These are phyloP conservation scores for Elsinoe arachidis DNA, from an alignment of 2,329 filamentous ascomycete species.

Conservation along the genomic window DNA sequence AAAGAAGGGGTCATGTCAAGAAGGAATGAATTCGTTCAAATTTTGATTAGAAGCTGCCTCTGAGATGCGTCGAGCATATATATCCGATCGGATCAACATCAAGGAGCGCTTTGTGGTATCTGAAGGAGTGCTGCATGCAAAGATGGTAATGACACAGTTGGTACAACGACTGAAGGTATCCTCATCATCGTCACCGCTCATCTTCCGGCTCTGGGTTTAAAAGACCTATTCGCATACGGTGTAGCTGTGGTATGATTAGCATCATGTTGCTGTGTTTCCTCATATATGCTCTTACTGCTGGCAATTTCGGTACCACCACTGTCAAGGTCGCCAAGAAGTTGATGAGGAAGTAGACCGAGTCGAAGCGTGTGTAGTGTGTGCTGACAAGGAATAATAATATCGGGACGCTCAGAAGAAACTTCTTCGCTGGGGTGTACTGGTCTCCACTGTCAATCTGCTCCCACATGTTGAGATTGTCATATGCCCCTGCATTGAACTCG, in stretches of 20 bases:
- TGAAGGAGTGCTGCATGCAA: conserved; percentile 2
- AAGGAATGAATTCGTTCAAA: neutral
- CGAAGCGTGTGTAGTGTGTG: conserved; percentile 98
- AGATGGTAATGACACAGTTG: conserved; percentile 8
- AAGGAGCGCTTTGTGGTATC: conserved; percentile 13
- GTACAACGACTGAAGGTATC: neutral
- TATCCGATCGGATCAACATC: neutral
- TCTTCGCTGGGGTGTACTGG: conserved; percentile 97
- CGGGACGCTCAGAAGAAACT: conserved; percentile 89
- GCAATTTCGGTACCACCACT: conserved; percentile 93
- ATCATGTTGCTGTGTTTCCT: conserved; percentile 1
- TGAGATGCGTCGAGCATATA: neutral
- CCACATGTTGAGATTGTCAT: conserved; percentile 99
- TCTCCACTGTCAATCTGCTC: conserved; percentile 99
- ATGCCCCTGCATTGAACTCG: conserved; percentile 96
- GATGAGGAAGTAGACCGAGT: conserved; percentile 91
- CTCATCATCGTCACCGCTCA: conserved; percentile 16
- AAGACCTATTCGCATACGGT: conserved; percentile 30
- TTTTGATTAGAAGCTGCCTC: neutral
- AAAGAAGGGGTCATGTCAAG: no score
- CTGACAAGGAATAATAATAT: conserved; percentile 91
- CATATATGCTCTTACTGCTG: conserved; percentile 59
- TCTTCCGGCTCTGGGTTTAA: conserved; percentile 27
- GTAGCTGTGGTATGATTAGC: conserved; percentile 23
- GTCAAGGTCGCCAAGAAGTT: conserved; percentile 88